Conservation (phyloP, 192 early-diverging fungal species). For the Linnemannia exigua region DNA sequence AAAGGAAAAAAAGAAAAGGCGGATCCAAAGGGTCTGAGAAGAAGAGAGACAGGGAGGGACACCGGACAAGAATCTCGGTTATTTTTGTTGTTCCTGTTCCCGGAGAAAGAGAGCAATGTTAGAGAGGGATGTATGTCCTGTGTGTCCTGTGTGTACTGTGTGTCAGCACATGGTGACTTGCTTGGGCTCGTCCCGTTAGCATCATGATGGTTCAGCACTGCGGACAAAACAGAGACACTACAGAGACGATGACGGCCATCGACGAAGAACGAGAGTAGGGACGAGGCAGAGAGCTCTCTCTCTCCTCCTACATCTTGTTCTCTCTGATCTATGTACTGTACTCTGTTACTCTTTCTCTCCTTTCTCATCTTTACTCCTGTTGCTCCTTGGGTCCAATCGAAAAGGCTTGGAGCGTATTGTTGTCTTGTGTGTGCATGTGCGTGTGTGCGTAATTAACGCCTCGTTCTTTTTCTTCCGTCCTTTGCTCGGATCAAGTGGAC, state of each 20-base stretch:
- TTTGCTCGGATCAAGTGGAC: not conserved
- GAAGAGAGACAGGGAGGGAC: not conserved
- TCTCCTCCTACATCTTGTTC: not conserved
- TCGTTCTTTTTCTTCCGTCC: not conserved
- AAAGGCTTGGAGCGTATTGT: too few relatives aligned
- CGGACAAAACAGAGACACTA: not conserved
- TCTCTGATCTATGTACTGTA: not conserved
- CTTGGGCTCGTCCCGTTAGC: not conserved
- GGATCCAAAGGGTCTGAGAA: not conserved
- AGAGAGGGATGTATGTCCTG: not conserved
- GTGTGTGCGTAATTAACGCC: not conserved
- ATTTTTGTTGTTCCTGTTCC: slow-evolving; percentile 4
- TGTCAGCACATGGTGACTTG: not conserved
- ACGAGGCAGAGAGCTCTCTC: not conserved
- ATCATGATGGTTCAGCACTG: not conserved
- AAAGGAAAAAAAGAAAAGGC: not conserved
- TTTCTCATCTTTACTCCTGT: too few relatives aligned
- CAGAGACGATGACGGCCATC: not conserved
- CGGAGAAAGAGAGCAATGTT: not conserved
- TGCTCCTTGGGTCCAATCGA: not conserved
- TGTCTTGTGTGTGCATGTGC: too few relatives aligned
- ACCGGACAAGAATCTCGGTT: slow-evolving; percentile 1
- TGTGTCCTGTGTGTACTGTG: not conserved
- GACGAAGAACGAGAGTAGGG: not conserved
- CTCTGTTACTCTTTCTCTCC: too few relatives aligned